Base-by-base conservation (phyloP, 225 moss, liverwort and hornwort species). In the Marchantia polymorpha region DNA sequence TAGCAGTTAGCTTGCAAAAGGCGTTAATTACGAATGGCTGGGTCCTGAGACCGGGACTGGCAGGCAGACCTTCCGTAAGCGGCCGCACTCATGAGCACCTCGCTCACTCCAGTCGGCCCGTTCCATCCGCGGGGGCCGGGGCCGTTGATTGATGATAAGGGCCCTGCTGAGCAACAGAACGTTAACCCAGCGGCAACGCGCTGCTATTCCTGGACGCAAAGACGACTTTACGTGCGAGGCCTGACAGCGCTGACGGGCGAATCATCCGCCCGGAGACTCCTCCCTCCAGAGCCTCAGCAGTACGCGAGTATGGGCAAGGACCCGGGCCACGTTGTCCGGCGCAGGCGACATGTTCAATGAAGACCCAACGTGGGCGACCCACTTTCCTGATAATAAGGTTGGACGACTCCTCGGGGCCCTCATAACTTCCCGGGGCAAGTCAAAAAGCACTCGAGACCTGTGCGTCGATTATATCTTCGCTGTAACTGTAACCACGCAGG, bases 71-170 rank as follows among this genome's bases (percentile, higher is more conserved):
- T 70, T 13, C 22, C 8, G 48, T 47, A 31, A 22, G 48, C 20
- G 70, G 49, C 39, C 56, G 56, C 56, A 56, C 56, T 56, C 56
- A 56, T 12, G 56, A 13, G 9, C 13, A 56, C 14, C 56, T 39
- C 39, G 39, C 39, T 39, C 39, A 39, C 56, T 70, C 49, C 8
- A 8, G 1, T 70, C 39, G 22, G 49, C 70, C 47, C 70, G 70
- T 48, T 47, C 69, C 46, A 19, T 70, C 48, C 48, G 14, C 49
- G 6, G 19, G 3, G 14, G 70, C 70, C 70, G 70, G 49, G 48
- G 70, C 70, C 70, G 70, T 70, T 70, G 48, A 47, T 70, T 70
- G 47, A 70, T 47, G 70, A 70, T 47, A 70, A 70, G 70, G 20
- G 5, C n/a, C 17, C 46, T 10, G 70, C 31, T 69, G 14, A 47